These are phyloP conservation scores for Gossypium raimondii DNA, from an alignment of 345 rosid genomes.

Conservation along the genomic window DNA sequence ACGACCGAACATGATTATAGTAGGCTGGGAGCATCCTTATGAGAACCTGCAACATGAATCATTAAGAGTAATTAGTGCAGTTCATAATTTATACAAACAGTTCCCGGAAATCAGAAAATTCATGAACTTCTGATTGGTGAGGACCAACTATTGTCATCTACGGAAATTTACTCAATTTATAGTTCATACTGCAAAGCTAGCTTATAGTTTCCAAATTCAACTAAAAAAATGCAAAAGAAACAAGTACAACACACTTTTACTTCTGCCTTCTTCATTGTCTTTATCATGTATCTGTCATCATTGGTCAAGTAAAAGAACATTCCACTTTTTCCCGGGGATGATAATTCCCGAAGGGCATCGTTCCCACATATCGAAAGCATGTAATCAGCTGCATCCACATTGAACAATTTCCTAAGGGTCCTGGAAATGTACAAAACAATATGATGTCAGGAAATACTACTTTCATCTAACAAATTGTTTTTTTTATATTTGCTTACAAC, in stretches of 20 bases:
- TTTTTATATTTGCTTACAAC: background rate
- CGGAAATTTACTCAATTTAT: background rate
- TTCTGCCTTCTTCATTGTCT: slow-evolving; percentile 99
- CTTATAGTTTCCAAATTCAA: background rate
- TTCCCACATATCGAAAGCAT: slow-evolving; percentile 94
- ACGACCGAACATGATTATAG: slow-evolving; percentile 83
- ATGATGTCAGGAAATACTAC: slow-evolving; percentile 16
- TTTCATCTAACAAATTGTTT: background rate
- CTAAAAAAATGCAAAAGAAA: background rate
- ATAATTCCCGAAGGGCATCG: slow-evolving; percentile 93
- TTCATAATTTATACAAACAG: background rate
- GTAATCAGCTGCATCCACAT: slow-evolving; percentile 94
- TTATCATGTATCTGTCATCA: slow-evolving; percentile 95
- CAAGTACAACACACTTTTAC: slow-evolving; percentile 48
- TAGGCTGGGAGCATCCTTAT: slow-evolving; percentile 93
- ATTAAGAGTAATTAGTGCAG: background rate
- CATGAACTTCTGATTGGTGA: background rate
- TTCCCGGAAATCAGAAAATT: background rate
- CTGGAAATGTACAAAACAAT: slow-evolving; percentile 34
- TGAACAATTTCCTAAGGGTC: slow-evolving; percentile 87
- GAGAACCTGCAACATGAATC: slow-evolving; percentile 53
- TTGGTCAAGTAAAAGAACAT: slow-evolving; percentile 88
- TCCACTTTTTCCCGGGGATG: slow-evolving; percentile 98
- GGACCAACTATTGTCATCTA: background rate
- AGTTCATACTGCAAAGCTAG: background rate